Conservation (phyloP, 345 rosid species). For the Clausena lansium region DNA sequence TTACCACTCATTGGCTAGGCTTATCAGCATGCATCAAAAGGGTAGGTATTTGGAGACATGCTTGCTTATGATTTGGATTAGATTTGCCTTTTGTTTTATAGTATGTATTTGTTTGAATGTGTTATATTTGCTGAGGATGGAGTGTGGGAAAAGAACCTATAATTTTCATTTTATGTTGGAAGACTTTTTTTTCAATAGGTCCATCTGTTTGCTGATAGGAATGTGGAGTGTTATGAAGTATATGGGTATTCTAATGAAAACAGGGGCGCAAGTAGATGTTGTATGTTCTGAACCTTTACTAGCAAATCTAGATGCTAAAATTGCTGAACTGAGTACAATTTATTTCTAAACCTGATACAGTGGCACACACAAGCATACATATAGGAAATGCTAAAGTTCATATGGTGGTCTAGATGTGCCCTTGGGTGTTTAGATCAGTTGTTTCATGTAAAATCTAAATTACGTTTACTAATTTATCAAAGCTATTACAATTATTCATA, state of each 20-base stretch:
- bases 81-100: background rate
- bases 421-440: background rate
- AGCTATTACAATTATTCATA: background rate
- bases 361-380: background rate
- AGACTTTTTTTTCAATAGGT: background rate
- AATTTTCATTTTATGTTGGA: background rate
- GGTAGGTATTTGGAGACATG: constrained; percentile 32
- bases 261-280: background rate
- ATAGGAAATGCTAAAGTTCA: background rate
- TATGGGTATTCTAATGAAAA: background rate
- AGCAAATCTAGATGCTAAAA: background rate
- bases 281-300: background rate
- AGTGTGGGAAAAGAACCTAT: background rate
- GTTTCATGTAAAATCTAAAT: background rate
- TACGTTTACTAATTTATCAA: background rate
- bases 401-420: background rate
- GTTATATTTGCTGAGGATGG: background rate
- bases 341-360: background rate
- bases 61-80: background rate
- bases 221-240: background rate
- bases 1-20: constrained; percentile 48
- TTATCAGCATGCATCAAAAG: constrained; percentile 51
- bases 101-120: background rate
- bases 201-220: background rate
- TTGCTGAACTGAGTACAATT: background rate